Evolutionary conservation across 2,329 filamentous ascomycete species (phyloP), one percentile per base, ranked within the genome.

Genomic region (Cladosporium austrohemisphaericum): DNA sequence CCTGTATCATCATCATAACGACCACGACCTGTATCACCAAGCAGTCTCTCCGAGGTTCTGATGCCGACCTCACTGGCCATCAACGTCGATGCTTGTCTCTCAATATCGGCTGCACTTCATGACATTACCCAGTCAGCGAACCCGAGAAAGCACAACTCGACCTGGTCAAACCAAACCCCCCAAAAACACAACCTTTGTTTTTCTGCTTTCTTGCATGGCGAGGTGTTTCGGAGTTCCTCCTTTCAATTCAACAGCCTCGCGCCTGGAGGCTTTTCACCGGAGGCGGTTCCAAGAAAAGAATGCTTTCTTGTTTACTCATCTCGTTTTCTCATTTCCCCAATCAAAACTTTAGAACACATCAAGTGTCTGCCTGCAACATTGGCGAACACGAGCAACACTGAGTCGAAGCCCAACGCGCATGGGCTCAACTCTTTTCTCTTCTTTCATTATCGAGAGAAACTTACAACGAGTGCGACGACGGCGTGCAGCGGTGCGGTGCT

Each of bases 171-270:
- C 19, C 13, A 22, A 18, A 10, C 23, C 14, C 41, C 20, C 10
- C 32, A 36, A 20, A 40, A 50, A 41, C 43, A 41, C 28, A 49
- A 32, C 36, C 29, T 46, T 46, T 29, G 37, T 25, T 29, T 51
- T 54, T 58, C 55, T 52, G 37, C 36, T 53, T 51, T 52, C 44
- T 37, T 57, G 60, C 60, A 63, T 63, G 60, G 60, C 60, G 60
- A 54, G 60, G 60, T 52, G 60, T 61, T 60, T 46, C 44, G 55
- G 60, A 50, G 54, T 56, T 56, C 18, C 19, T 5, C 32, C 28
- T 36, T 41, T 41, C 36, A 20, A 23, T 41, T 38, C 41, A 43
- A 48, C 41, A 50, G 48, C 54, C 52, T 55, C 52, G 43, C 41
- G 50, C 49, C 52, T 55, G 54, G 55, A 51, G 55, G 49, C 55